phyloP scores from a whole-genome alignment of 2,329 filamentous ascomycete species.

The Alternaria consortialis region DNA sequence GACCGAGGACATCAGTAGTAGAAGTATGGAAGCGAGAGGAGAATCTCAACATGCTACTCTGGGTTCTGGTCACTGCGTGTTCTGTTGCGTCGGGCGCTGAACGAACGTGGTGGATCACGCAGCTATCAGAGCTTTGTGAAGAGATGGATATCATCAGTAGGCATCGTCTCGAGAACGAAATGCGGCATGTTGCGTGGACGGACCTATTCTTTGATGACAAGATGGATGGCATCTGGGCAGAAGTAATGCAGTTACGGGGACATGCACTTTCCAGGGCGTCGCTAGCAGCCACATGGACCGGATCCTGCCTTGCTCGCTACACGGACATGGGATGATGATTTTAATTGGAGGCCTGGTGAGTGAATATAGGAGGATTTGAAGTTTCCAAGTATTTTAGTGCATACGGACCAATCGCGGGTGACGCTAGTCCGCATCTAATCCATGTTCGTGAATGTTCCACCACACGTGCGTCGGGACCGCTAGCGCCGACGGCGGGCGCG shows the following conservation, averaged over 20 bases:
- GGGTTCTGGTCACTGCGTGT: slow-evolving; percentile 31
- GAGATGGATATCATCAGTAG: background rate
- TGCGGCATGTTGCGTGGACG: slow-evolving; percentile 36
- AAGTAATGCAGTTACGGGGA: background rate
- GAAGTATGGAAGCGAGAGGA: slow-evolving; percentile 25
- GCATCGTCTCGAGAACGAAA: slow-evolving; percentile 16
- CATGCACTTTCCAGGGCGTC: background rate
- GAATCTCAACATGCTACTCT: slow-evolving; percentile 33
- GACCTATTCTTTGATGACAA: slow-evolving; percentile 26
- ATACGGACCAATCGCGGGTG: slow-evolving; percentile 18
- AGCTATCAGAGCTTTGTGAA: slow-evolving; percentile 22
- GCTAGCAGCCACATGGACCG: too few species aligned
- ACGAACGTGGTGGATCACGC: slow-evolving; percentile 28
- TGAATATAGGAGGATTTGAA: background rate
- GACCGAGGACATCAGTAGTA: background rate
- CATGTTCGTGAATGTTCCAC: slow-evolving; percentile 17
- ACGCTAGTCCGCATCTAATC: slow-evolving; percentile 8
- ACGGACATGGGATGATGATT: background rate
- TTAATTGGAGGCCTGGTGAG: background rate
- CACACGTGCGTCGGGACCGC: slow-evolving; percentile 16
- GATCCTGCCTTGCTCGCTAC: background rate
- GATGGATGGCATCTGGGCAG: slow-evolving; percentile 15
- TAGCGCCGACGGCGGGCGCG: slow-evolving; percentile 17
- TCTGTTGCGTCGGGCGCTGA: slow-evolving; percentile 16
- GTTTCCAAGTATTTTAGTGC: background rate